These are phyloP conservation scores for Colletotrichum sidae DNA, from an alignment of 2,329 filamentous ascomycete genomes.

Conservation along the genomic window DNA sequence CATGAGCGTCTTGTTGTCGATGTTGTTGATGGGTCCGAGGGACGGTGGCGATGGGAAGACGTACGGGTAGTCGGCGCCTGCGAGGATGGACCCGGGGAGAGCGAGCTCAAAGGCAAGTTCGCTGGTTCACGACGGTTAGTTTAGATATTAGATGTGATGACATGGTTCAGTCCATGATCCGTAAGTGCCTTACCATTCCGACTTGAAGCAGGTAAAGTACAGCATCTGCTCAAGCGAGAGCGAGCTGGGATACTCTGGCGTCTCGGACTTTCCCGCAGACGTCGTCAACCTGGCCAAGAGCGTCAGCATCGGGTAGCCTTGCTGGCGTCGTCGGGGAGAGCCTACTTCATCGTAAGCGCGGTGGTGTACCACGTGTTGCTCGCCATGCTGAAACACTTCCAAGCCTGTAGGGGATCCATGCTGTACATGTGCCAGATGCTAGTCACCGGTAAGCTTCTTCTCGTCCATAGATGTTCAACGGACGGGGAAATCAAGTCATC, in stretches of 20 bases:
- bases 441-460: not conserved
- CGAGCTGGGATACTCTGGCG: constrained; percentile 13
- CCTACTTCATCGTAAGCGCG: constrained; percentile 27
- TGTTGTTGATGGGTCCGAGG: constrained; percentile 7
- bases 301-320: not conserved
- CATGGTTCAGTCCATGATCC: no score
- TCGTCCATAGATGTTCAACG: no score
- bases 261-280: constrained; percentile 17
- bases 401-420: constrained; percentile 36
- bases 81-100: constrained; percentile 29
- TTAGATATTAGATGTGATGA: not conserved
- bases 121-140: not conserved
- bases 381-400: constrained; percentile 38
- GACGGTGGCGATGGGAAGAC: constrained; percentile 26
- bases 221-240: constrained; percentile 28
- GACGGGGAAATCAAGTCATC: not conserved
- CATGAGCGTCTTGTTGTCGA: constrained; percentile 27
- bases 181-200: constrained; percentile 16
- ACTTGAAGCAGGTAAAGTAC: constrained; percentile 37
- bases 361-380: constrained; percentile 35
- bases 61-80: constrained; percentile 29
- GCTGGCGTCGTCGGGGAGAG: no score
- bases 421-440: constrained; percentile 39
- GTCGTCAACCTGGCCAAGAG: constrained; percentile 1
- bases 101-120: constrained; percentile 32